Base-by-base conservation (phyloP, 1,284 basidiomycete genomes). In the Naganishia cerealis region DNA sequence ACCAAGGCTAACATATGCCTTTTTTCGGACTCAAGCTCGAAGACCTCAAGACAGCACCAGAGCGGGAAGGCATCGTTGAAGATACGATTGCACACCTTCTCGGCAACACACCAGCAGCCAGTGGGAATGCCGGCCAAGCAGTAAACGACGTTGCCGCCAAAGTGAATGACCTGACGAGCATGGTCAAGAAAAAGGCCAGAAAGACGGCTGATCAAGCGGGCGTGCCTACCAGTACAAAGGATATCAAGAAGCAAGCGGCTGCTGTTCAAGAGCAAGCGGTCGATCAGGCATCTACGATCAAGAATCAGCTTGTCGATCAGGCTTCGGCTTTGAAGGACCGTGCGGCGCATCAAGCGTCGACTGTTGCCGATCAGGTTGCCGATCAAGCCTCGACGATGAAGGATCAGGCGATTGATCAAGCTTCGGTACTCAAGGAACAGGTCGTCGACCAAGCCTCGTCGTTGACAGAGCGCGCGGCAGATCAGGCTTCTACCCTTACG, bases 141-240 rank as follows among this genome's bases (percentile, higher is more conserved):
- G 46, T 67, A 50, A 50, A 67, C 57, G 65, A 58, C 42, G 72
- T 73, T 66, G 80, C 76, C 18, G 75, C 77, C 16, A 75, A 83
- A 13, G 87, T 94, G 40, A 91, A 91, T 74, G 90, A 94, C 74
- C 81, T 94, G 55, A 92, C 90, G 5, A 85, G 85, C 13, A 88
- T 91, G 77, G 89, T 91, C 33, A 88, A 88, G 76, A 93, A 92
- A 83, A 92, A 91, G 84, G 91, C 90, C 79, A 88, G 87, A 76
- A 85, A 84, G 66, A 69, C 78, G 39, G 79, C 79, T 24, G 82
- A 83, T 71, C 46, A 50, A 24, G 46, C 46, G 7, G 72, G 70
- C 15, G 65, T 65, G 68, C 71, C 13, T 66, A 48, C 24, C 55
- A 54, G 12, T 24, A 63, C 66, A 58, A 70, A 68, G 54, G 65